Evolutionary conservation across 257 asterid species (phyloP).

Genomic region (Plantago elongata): DNA sequence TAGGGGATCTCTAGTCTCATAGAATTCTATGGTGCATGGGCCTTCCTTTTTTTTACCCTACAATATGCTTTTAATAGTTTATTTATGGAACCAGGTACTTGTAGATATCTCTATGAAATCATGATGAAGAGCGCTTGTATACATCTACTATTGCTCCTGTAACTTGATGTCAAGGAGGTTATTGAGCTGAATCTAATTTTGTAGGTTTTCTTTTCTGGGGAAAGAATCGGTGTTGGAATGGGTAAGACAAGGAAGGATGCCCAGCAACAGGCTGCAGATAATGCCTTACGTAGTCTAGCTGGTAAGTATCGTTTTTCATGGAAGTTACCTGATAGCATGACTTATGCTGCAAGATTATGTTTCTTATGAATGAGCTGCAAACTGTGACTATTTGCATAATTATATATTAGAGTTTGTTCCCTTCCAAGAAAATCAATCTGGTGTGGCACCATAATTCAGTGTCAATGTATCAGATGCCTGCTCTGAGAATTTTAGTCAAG

Average conservation of each 20-base stretch:
- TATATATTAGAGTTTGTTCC: no score
- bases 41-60: no score
- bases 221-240: slow-evolving; percentile 80
- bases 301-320: slow-evolving; percentile 35
- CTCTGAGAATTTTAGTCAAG: no score
- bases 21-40: no score
- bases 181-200: slow-evolving; percentile 22
- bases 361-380: background rate
- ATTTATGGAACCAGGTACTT: background rate
- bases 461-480: no score
- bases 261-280: slow-evolving; percentile 94
- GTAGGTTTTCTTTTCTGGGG: slow-evolving; percentile 83
- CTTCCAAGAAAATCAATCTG: no score
- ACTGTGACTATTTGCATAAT: background rate
- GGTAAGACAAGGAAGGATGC: slow-evolving; percentile 96
- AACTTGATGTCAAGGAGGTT: slow-evolving; percentile 8
- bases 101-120: slow-evolving; percentile 1
- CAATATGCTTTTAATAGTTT: no score
- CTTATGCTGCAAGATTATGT: background rate
- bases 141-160: background rate
- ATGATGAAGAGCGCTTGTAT: background rate
- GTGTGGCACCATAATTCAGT: no score
- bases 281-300: slow-evolving; percentile 88
- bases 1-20: no score
- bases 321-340: no score